Evolutionary conservation across 2,329 filamentous ascomycete genomes (phyloP).

Genomic region (Sodiomyces alkalinus): DNA sequence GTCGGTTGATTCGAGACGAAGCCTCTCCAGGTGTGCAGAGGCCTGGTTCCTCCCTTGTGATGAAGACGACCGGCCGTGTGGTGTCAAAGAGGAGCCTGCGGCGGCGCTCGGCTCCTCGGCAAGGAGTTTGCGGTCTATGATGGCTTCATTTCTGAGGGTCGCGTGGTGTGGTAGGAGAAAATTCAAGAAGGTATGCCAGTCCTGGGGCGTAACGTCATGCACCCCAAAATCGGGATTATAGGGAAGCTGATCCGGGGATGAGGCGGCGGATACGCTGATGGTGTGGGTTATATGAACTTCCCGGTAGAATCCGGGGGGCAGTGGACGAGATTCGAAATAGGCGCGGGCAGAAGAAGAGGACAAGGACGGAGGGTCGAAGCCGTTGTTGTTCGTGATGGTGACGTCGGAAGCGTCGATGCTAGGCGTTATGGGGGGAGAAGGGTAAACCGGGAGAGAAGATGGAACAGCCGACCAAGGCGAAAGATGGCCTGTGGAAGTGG

Average conservation of each 20-base stretch:
- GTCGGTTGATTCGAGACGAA: constrained; percentile 10
- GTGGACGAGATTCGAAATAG: constrained; percentile 32
- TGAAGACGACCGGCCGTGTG: constrained; percentile 10
- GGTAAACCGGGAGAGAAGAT: too few species aligned
- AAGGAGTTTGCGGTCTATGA: constrained; percentile 33
- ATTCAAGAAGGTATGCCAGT: constrained; percentile 46
- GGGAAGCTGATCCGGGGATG: constrained; percentile 27
- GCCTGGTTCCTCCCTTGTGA: constrained; percentile 17
- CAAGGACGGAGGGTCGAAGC: too few species aligned
- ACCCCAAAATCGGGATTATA: constrained; percentile 21
- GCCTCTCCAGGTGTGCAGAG: constrained; percentile 25
- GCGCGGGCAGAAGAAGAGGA: constrained; percentile 18
- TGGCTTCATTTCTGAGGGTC: constrained; percentile 25
- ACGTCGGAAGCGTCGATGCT: too few species aligned
- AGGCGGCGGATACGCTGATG: constrained; percentile 18
- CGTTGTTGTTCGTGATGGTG: too few species aligned
- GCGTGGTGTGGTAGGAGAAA: constrained; percentile 35
- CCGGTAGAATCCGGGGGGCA: constrained; percentile 7
- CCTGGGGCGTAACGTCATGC: constrained; percentile 31
- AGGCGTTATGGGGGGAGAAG: too few species aligned
- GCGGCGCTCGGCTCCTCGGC: constrained; percentile 18
- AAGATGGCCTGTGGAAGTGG: too few species aligned
- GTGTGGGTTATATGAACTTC: constrained; percentile 14
- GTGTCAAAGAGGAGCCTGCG: constrained; percentile 9
- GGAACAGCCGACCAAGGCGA: too few species aligned